Evolutionary conservation across 208 protist genomes (phyloP).

Genomic region (Blastocrithidia nonstop): DNA sequence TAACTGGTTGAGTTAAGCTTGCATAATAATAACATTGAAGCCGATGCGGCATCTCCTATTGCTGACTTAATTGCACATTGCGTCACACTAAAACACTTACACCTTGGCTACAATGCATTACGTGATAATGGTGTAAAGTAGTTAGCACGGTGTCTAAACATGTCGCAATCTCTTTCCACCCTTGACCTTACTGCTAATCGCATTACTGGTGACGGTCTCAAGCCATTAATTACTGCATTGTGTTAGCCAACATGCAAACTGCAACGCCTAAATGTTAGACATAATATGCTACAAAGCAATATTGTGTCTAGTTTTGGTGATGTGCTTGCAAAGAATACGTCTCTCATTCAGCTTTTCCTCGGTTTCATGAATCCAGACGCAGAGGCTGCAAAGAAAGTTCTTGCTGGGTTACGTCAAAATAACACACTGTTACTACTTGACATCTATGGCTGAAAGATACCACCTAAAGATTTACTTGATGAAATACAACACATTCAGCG

Average conservation of each 20-base stretch:
- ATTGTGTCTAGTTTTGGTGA: constrained; percentile 43
- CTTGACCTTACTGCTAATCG: constrained; percentile 81
- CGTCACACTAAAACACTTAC: constrained; percentile 67
- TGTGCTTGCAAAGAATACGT: constrained; percentile 53
- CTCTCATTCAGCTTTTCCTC: constrained; percentile 83
- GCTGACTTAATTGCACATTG: constrained; percentile 31
- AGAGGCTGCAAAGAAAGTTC: constrained; percentile 30
- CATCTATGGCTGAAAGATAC: constrained; percentile 73
- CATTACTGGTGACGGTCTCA: constrained; percentile 51
- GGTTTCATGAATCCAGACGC: constrained; percentile 76
- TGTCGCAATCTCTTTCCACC: constrained; percentile 33
- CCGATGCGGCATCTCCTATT: constrained; percentile 46
- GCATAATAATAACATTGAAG: constrained; percentile 81
- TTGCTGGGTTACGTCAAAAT: constrained; percentile 38
- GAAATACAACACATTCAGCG: constrained; percentile 31
- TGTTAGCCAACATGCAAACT: constrained; percentile 35
- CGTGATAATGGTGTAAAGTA: constrained; percentile 56
- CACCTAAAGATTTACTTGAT: constrained; percentile 10
- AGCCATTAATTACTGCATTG: constrained; percentile 42
- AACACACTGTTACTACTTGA: constrained; percentile 60
- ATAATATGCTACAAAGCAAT: constrained; percentile 69
- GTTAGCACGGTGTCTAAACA: constrained; percentile 41
- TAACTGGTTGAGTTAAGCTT: constrained; percentile 78
- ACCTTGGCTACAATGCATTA: constrained; percentile 78
- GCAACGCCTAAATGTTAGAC: constrained; percentile 73